These are phyloP conservation scores for Melaleuca alternifolia DNA, from an alignment of 345 rosid species.

Conservation along the genomic window DNA sequence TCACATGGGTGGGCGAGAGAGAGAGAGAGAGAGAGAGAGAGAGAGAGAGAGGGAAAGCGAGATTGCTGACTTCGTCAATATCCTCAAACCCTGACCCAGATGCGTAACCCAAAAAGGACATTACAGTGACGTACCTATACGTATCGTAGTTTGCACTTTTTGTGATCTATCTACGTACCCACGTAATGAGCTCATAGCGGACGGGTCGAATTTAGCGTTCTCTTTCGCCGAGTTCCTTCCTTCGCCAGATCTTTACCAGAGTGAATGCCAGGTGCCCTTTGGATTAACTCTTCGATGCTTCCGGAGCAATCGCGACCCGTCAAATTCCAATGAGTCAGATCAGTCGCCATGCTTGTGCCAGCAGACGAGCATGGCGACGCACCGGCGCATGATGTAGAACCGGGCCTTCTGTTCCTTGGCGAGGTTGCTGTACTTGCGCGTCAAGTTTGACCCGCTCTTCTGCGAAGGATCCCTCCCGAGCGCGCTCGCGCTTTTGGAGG, in stretches of 20 bases:
- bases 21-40: not conserved
- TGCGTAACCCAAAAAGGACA: not conserved
- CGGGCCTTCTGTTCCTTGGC: conserved; percentile 97
- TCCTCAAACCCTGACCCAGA: not conserved
- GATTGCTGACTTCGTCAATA: not conserved
- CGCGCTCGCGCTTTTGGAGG: conserved; percentile 29
- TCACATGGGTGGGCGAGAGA: not conserved
- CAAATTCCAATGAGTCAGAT: not conserved
- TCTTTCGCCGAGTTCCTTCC: not conserved
- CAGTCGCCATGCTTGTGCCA: conserved; percentile 92
- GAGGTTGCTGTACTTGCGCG: conserved; percentile 68
- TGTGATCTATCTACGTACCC: not conserved
- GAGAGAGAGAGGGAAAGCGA: not conserved
- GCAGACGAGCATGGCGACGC: conserved; percentile 98
- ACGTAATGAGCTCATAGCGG: not conserved
- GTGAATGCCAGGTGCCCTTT: not conserved
- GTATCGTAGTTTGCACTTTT: not conserved
- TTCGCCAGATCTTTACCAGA: not conserved
- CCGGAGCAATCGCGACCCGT: not conserved
- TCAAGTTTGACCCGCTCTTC: conserved; percentile 40
- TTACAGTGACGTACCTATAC: not conserved
- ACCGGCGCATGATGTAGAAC: conserved; percentile 92
- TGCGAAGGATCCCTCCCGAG: conserved; percentile 45
- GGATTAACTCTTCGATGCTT: not conserved
- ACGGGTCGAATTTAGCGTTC: not conserved